Evolutionary conservation across 305 asterid species (phyloP), one percentile per base, ranked within the genome.

Genomic region (Vinca major): DNA sequence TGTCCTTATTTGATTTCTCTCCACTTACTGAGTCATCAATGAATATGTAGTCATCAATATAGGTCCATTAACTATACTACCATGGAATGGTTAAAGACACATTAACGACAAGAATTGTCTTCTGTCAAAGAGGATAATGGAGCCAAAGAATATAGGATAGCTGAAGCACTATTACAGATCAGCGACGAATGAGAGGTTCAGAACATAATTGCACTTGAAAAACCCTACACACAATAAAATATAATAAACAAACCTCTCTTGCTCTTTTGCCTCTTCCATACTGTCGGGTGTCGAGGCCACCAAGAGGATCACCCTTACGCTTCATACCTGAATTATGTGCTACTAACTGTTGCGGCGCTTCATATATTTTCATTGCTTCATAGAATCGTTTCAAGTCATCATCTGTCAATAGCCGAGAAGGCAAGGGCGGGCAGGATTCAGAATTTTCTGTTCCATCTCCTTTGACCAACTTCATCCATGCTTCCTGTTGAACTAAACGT

Each of bases 231-330:
- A 53, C 39, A 33, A 40, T 3, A 49, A 45, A 57, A 21, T 26
- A 41, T 39, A 20, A 47, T 63, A 62, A 83, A 80, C 82, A 14
- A 65, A 94, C 99, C 99, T 94, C 99, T 79, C 98, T 85, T 44
- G 96, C 89, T 80, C 99, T 87, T 83, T 94, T 94, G 70, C 99
- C 99, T 80, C 98, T 88, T 79, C 99, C 99, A 83, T 94, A 94
- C 5, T 88, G 96, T 75, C 87, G 97, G 79, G 86, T 85, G 75
- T 94, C 99, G 44, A 82, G 97, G 79, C 92, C 90, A 71, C 98
- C 98, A 71, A 85, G 82, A 82, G 73, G 65, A 66, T 88, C 95
- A 76, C 95, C 73, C 83, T 89, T 94, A 77, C 95, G 83, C 84
- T 89, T 94, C 80, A 81, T 37, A 67, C 95, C 97, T 48, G 81